phyloP scores from a whole-genome alignment of 176 grass and related monocot genomes.

The Rhynchospora tenuis region DNA sequence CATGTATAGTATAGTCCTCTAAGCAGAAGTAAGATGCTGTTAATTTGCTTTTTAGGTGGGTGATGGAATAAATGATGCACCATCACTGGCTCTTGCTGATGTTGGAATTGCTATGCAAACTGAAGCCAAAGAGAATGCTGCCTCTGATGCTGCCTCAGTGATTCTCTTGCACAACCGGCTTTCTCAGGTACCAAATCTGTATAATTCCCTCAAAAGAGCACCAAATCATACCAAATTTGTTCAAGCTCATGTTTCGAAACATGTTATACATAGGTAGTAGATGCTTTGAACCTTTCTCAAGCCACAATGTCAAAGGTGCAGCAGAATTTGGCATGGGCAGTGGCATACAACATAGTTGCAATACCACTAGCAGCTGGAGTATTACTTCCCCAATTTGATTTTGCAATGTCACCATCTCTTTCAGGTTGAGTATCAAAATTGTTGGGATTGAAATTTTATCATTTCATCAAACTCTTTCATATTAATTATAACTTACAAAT shows the following conservation, averaged over 20 bases:
- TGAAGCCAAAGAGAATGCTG: constrained; percentile 79
- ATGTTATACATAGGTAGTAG: constrained; percentile 44
- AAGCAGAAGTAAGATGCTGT: background rate
- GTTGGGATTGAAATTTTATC: background rate
- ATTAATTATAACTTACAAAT: background rate
- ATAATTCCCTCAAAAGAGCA: background rate
- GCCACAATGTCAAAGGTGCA: constrained; percentile 92
- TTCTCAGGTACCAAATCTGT: constrained; percentile 46
- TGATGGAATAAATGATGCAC: constrained; percentile 93
- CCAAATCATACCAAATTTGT: background rate
- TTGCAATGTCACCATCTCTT: constrained; percentile 93
- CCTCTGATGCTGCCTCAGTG: constrained; percentile 86
- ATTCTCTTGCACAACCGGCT: constrained; percentile 83
- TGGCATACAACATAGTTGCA: constrained; percentile 80
- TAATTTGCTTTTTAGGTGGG: constrained; percentile 53
- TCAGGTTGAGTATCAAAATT: constrained; percentile 44
- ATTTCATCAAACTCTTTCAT: background rate
- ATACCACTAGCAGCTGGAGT: constrained; percentile 69
- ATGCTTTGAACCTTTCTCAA: constrained; percentile 70
- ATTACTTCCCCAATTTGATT: constrained; percentile 75
- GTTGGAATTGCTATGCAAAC: constrained; percentile 86
- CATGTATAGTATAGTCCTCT: background rate
- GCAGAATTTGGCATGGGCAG: constrained; percentile 90
- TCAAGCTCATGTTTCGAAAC: background rate
- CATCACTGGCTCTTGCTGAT: constrained; percentile 83